Evolutionary conservation across 2,329 filamentous ascomycete genomes (phyloP).

Genomic region (Colletotrichum falcatum): DNA sequence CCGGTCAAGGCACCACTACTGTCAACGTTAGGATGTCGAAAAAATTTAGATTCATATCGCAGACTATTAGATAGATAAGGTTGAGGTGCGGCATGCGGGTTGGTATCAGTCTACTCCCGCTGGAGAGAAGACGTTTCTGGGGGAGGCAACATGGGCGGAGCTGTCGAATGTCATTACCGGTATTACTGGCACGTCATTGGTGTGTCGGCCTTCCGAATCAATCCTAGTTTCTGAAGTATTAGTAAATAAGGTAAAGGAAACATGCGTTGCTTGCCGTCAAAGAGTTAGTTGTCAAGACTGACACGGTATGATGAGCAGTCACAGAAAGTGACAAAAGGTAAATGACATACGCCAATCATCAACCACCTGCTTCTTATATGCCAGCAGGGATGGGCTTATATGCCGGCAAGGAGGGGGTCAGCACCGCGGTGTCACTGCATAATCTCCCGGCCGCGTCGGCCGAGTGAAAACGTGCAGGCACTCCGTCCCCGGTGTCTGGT

Average conservation of each 20-base stretch:
- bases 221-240: background rate
- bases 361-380: background rate
- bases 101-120: constrained; percentile 36
- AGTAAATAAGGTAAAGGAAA: no score
- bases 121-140: constrained; percentile 40
- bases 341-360: background rate
- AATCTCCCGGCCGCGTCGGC: constrained; percentile 19
- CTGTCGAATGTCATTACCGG: background rate
- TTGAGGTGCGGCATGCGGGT: constrained; percentile 44
- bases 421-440: no score
- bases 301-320: background rate
- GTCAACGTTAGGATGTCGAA: constrained; percentile 41
- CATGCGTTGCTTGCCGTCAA: no score
- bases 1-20: no score
- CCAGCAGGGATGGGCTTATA: no score
- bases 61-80: constrained; percentile 44
- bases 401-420: no score
- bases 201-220: background rate
- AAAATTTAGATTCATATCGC: constrained; percentile 39
- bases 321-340: background rate
- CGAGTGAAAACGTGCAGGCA: background rate
- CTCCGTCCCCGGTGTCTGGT: background rate
- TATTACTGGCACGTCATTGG: background rate
- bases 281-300: background rate
- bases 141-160: constrained; percentile 31